Evolutionary conservation across 129 eudicot species (phyloP).

Genomic region (Arctium minus): DNA sequence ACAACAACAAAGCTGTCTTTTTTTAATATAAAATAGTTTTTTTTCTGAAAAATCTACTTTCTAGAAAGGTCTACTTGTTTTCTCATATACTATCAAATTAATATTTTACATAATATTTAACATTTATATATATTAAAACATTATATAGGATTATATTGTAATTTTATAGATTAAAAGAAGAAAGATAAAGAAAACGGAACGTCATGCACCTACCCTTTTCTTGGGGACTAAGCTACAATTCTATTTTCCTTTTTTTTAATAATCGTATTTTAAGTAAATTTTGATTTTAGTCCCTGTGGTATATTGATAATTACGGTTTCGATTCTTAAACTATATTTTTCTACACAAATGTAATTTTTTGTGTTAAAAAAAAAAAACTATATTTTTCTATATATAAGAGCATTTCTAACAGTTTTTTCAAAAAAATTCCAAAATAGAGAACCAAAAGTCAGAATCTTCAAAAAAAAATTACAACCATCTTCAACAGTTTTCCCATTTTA

Average conservation of each 20-base stretch:
- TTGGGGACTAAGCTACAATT: constrained; percentile 11
- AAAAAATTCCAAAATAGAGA: no score
- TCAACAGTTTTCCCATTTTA: no score
- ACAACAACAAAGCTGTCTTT: constrained; percentile 10
- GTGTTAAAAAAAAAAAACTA: no score
- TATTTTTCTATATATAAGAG: no score
- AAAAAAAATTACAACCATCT: no score
- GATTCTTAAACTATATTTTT: background rate
- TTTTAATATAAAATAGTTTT: background rate
- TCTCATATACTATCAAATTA: background rate
- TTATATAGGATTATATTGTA: background rate
- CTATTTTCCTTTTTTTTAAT: background rate
- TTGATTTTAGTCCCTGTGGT: no score
- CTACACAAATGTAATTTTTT: no score
- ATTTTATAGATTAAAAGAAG: background rate
- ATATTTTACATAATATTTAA: background rate
- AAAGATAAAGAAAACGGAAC: background rate
- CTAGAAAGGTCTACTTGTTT: constrained; percentile 15
- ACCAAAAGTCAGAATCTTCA: no score
- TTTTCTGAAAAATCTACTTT: background rate
- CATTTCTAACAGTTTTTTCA: no score
- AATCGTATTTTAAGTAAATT: background rate
- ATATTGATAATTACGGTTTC: background rate
- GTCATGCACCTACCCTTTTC: constrained; percentile 1
- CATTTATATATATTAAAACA: background rate